These are phyloP conservation scores for Meyerozyma athensensis DNA, from an alignment of 1,139 yeast species.

Conservation along the genomic window DNA sequence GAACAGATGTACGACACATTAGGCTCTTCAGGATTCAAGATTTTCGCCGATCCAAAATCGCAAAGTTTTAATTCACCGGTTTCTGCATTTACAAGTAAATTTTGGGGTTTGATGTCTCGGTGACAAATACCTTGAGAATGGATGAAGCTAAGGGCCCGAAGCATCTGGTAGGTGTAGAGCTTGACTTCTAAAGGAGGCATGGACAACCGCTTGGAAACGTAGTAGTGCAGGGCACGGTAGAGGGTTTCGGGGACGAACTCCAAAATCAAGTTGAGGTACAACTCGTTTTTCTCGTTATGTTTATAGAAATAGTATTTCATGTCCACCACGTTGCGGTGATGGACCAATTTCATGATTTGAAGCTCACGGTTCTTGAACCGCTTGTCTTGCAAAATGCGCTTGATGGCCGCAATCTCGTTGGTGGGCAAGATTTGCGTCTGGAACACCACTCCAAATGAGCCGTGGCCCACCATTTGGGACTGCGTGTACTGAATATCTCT, in stretches of 20 bases:
- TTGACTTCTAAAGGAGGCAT: constrained; percentile 93
- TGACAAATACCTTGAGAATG: constrained; percentile 93
- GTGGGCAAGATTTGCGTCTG: constrained; percentile 77
- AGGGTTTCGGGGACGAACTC: constrained; percentile 95
- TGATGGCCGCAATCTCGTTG: constrained; percentile 82
- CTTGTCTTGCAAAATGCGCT: constrained; percentile 90
- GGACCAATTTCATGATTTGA: constrained; percentile 88
- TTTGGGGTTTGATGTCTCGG: constrained; percentile 96
- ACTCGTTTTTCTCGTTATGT: constrained; percentile 70
- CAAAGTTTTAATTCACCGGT: constrained; percentile 84
- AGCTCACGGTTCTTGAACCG: constrained; percentile 94
- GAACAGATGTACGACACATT: constrained; percentile 96
- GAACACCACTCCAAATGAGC: constrained; percentile 95
- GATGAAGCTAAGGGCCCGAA: constrained; percentile 86
- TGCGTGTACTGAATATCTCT: constrained; percentile 64
- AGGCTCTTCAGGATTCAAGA: constrained; percentile 83
- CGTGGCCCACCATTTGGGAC: constrained; percentile 89
- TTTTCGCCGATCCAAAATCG: constrained; percentile 98
- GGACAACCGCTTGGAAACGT: constrained; percentile 67
- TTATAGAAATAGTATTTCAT: constrained; percentile 87
- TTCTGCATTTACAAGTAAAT: constrained; percentile 80
- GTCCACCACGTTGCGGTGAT: constrained; percentile 84
- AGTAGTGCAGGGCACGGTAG: constrained; percentile 80
- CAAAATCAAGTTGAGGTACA: constrained; percentile 80
- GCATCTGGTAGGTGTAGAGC: constrained; percentile 84